Evolutionary conservation across 108 stramenopile species (phyloP).

Genomic region (Nannochloropsis gaditana): DNA sequence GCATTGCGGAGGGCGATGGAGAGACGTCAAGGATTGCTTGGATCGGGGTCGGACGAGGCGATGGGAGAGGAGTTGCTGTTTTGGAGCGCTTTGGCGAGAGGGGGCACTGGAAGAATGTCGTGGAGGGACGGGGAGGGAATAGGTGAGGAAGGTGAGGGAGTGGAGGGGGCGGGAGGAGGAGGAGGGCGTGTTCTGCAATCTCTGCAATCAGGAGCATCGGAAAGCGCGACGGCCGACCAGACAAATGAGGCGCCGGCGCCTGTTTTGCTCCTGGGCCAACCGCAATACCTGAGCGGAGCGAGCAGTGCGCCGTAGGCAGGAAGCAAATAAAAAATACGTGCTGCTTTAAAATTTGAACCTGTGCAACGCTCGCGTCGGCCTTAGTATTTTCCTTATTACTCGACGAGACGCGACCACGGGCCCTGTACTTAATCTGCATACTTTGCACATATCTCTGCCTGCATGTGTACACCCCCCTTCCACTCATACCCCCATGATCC

Average conservation of each 20-base stretch:
- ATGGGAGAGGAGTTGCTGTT: background rate
- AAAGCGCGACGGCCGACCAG: background rate
- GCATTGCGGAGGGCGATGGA: background rate
- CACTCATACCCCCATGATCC: too few species aligned
- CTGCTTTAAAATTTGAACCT: background rate
- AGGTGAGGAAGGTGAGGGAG: background rate
- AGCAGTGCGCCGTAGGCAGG: background rate
- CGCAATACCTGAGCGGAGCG: slow-evolving; percentile 11
- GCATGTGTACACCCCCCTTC: too few species aligned
- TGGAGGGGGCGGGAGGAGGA: background rate
- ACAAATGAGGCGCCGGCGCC: background rate
- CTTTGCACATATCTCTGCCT: too few species aligned
- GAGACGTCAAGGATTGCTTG: background rate
- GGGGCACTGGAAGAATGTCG: background rate
- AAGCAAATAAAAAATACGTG: background rate
- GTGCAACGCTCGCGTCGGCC: too few species aligned
- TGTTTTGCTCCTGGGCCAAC: background rate
- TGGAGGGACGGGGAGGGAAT: slow-evolving; percentile 15
- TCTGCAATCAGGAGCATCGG: background rate
- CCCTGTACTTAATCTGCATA: too few species aligned
- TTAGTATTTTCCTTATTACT: too few species aligned
- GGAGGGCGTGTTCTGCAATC: background rate
- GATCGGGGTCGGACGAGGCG: background rate
- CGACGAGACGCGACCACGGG: too few species aligned
- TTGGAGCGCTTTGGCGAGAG: background rate